Conservation (phyloP, 176 grass and related monocot genomes). For the Ensete ventricosum region DNA sequence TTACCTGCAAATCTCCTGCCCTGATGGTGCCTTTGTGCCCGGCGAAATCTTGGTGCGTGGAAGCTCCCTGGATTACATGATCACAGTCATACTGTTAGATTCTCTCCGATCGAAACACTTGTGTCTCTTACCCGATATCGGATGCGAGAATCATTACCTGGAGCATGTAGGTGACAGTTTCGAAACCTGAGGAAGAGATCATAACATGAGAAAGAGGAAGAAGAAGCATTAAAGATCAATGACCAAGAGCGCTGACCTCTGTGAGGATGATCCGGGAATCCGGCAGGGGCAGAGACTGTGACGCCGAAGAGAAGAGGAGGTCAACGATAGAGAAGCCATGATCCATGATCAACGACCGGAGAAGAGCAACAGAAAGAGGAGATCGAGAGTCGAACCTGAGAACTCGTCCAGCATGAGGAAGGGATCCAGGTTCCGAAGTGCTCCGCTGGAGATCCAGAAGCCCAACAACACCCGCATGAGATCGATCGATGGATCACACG, state of each 20-base stretch:
- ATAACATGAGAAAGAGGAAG: background rate
- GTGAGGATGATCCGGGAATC: constrained; percentile 17
- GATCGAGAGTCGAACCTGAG: background rate
- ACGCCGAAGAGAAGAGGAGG: background rate
- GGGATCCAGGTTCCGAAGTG: constrained; percentile 57
- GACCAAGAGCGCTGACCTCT: background rate
- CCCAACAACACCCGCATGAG: background rate
- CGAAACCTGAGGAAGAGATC: background rate
- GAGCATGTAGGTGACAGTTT: constrained; percentile 13
- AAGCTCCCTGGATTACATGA: constrained; percentile 38
- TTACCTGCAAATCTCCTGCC: constrained; percentile 68
- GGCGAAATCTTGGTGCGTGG: constrained; percentile 79
- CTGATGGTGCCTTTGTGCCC: constrained; percentile 75
- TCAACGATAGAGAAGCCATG: background rate
- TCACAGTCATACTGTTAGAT: too few species aligned
- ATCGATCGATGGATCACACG: background rate
- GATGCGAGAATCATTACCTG: background rate
- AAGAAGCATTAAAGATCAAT: background rate
- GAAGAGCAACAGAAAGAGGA: background rate
- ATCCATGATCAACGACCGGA: background rate
- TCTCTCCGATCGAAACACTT: background rate
- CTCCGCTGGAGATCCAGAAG: constrained; percentile 25
- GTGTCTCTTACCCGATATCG: background rate
- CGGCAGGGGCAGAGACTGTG: constrained; percentile 4
- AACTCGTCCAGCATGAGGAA: constrained; percentile 18